Conservation (phyloP, 768 basidiomycete genomes). For the Exidia glandulosa region DNA sequence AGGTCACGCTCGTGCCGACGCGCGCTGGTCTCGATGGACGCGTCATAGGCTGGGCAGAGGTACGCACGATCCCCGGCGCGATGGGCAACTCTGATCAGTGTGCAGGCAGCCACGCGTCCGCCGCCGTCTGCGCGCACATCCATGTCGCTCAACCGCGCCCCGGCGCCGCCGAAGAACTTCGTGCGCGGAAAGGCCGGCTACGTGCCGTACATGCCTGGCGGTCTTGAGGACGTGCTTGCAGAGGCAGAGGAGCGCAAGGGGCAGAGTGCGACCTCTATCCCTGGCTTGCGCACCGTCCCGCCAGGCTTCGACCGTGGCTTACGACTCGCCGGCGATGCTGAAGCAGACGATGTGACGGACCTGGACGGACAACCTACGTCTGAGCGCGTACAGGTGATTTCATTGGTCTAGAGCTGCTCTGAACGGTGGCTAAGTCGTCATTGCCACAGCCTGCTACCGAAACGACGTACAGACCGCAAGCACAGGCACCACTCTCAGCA, state of each 20-base stretch:
- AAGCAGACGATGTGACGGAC: conserved; percentile 34
- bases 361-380: conserved; percentile 12
- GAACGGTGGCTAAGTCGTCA: background rate
- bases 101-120: conserved; percentile 44
- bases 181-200: conserved; percentile 90
- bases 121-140: conserved; percentile 68
- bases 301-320: conserved; percentile 80
- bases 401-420: background rate
- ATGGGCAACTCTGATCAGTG: conserved; percentile 5
- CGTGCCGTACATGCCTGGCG: conserved; percentile 91
- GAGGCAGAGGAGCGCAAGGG: conserved; percentile 25
- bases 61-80: no score
- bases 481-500: background rate
- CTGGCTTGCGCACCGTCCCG: conserved; percentile 49
- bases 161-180: conserved; percentile 67
- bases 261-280: background rate
- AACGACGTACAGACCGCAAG: background rate
- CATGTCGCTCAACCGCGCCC: conserved; percentile 75
- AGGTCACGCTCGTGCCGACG: conserved; percentile 62
- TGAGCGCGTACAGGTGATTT: background rate
- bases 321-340: conserved; percentile 38
- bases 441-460: background rate
- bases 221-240: conserved; percentile 54
- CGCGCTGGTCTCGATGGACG: conserved; percentile 71
- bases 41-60: conserved; percentile 75